These are phyloP conservation scores for Medicago lupulina DNA, from an alignment of 306 rosid genomes.

Conservation along the genomic window DNA sequence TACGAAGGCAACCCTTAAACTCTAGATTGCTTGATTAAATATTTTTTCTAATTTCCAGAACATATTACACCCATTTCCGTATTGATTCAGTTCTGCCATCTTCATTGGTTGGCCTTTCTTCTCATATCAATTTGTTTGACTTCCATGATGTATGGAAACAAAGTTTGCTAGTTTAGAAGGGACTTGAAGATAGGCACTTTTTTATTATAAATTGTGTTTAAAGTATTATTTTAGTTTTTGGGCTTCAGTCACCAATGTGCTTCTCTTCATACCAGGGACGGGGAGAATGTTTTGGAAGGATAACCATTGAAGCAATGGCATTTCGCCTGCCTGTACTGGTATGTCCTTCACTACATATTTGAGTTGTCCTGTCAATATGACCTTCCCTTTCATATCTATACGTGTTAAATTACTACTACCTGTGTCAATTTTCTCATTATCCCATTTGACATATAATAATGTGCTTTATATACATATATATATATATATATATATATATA, in stretches of 20 bases:
- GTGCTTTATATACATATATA: no score
- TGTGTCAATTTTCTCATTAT: neutral
- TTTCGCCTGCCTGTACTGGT: constrained; percentile 89
- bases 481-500: no score
- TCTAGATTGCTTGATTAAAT: neutral
- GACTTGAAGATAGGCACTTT: neutral
- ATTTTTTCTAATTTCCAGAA: neutral
- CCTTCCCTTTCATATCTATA: neutral
- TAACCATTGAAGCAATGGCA: constrained; percentile 89
- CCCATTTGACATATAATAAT: constrained; percentile 33
- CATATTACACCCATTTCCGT: neutral
- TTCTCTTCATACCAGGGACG: constrained; percentile 58
- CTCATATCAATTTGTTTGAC: neutral
- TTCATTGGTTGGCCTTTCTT: neutral
- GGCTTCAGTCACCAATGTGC: constrained; percentile 17
- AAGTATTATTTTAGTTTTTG: constrained; percentile 10
- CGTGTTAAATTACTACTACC: neutral
- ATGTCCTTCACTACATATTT: constrained; percentile 34
- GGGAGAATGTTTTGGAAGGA: constrained; percentile 91
- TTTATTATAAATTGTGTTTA: constrained; percentile 9
- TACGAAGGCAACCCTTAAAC: neutral
- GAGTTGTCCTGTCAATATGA: constrained; percentile 20
- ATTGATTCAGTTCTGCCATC: neutral
- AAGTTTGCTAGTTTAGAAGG: neutral
- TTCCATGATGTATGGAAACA: neutral